These are phyloP conservation scores for Globisporangium paddicum DNA, from an alignment of 352 stramenopile species.

Conservation along the genomic window DNA sequence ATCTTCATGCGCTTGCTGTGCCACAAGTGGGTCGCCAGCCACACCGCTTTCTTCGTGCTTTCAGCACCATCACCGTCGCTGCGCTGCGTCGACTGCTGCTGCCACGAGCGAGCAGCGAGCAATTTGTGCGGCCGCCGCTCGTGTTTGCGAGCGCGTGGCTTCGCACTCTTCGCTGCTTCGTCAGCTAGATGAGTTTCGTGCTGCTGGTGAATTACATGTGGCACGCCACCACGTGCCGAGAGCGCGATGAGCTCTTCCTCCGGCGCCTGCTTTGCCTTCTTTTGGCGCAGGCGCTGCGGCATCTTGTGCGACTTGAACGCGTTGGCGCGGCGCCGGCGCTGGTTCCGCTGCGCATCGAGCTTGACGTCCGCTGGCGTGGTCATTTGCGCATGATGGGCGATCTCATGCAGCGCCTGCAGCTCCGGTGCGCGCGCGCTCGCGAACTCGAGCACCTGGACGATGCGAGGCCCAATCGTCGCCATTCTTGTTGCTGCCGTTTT, in stretches of 20 bases:
- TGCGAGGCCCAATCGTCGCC: conserved; percentile 44
- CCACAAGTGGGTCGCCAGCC: conserved; percentile 68
- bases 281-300: conserved; percentile 46
- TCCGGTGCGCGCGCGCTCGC: conserved; percentile 60
- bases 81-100: not conserved
- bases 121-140: conserved; percentile 49
- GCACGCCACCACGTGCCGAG: not conserved
- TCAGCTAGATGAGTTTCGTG: not conserved
- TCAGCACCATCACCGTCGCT: not conserved
- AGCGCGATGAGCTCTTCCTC: conserved; percentile 22
- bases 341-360: conserved; percentile 46
- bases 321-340: conserved; percentile 66
- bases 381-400: conserved; percentile 30
- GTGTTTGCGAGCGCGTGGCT: conserved; percentile 55
- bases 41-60: conserved; percentile 17
- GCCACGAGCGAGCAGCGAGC: conserved; percentile 30
- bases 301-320: conserved; percentile 75
- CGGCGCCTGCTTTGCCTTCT: not conserved
- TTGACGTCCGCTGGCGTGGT: conserved; percentile 29
- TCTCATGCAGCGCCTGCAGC: conserved; percentile 67
- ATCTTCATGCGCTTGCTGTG: conserved; percentile 79
- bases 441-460: conserved; percentile 81
- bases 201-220: not conserved
- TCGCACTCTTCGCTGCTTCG: not conserved
- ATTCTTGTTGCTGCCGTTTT: conserved; percentile 6